Evolutionary conservation across 2,329 filamentous ascomycete species (phyloP).

Genomic region (Fusarium sp.): DNA sequence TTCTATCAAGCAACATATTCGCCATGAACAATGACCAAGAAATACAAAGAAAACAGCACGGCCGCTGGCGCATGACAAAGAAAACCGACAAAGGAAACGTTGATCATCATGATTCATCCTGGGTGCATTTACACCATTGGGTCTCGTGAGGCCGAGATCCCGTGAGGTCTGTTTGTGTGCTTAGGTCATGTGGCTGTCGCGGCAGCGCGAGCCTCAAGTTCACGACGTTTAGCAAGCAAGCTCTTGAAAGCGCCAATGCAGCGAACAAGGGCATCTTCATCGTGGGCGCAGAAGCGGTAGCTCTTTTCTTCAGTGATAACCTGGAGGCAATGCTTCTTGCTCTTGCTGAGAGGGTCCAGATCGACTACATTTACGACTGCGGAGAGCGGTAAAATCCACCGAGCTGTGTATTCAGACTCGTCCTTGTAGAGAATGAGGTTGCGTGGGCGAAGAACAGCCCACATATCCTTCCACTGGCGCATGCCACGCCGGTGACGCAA

Average conservation of each 20-base stretch:
- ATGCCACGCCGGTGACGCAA: conserved; percentile 85
- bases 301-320: conserved; percentile 93
- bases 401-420: conserved; percentile 86
- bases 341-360: conserved; percentile 85
- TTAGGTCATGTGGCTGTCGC: conserved; percentile 20
- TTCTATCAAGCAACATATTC: conserved; percentile 11
- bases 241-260: conserved; percentile 95
- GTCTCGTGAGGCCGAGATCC: background rate
- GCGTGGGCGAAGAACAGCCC: conserved; percentile 88
- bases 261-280: conserved; percentile 83
- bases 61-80: conserved; percentile 16
- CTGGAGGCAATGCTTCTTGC: conserved; percentile 87
- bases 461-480: conserved; percentile 92
- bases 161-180: background rate
- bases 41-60: conserved; percentile 7
- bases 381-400: conserved; percentile 81
- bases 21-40: conserved; percentile 10
- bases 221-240: conserved; percentile 75
- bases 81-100: conserved; percentile 35
- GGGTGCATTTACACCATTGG: conserved; percentile 13
- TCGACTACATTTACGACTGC: conserved; percentile 91
- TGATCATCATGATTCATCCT: conserved; percentile 37
- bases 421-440: conserved; percentile 93
- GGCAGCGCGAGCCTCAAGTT: conserved; percentile 63
- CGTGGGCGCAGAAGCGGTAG: conserved; percentile 77